Evolutionary conservation across 441 rosid species (phyloP), one percentile per base, ranked within the genome.

Genomic region (Bocquillonia castaneifolia): DNA sequence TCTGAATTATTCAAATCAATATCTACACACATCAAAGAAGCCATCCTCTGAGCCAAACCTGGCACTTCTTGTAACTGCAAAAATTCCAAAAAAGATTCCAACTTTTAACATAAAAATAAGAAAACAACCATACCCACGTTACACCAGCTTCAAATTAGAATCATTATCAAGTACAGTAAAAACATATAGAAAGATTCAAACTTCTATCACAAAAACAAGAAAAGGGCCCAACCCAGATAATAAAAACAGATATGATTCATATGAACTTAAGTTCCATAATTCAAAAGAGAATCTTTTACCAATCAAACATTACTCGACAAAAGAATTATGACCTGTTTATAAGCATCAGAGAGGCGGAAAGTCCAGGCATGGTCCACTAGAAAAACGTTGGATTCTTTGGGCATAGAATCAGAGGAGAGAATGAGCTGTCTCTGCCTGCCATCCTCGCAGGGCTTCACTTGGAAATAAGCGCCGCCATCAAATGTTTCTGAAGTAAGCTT

Each of bases 321-420:
- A 51, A 36, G 13, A 18, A 36, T 18, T 23, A 23, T n/a, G 22
- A 86, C 97, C 89, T 85, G 97, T 53, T 83, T 85, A 71, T 78
- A 86, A 47, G 97, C 94, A 74, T 89, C 97, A 25, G 89, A 71
- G 67, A 88, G 95, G 18, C 96, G 93, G 68, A 93, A 93, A 36
- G 97, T 88, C 97, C 99, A 93, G 70, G 97, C 97, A 63, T 93
- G 96, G 78, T 93, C 97, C 45, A 91, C 54, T 45, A 93, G 96
- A 72, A 91, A 93, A 67, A 89, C 89, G 53, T 86, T 75, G 76
- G 95, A 91, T 9, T 84, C 88, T 47, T 69, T 64, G 13, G 80
- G 82, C 92, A 91, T 74, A 45, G 83, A 80, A 1, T 77, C 84
- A 9, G 93, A 82, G 55, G 93, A 81, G 63, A 86, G 84, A 5